These are phyloP conservation scores for Keqinozyma sinolaborantium DNA, from an alignment of 1,139 yeast genomes.

Conservation along the genomic window DNA sequence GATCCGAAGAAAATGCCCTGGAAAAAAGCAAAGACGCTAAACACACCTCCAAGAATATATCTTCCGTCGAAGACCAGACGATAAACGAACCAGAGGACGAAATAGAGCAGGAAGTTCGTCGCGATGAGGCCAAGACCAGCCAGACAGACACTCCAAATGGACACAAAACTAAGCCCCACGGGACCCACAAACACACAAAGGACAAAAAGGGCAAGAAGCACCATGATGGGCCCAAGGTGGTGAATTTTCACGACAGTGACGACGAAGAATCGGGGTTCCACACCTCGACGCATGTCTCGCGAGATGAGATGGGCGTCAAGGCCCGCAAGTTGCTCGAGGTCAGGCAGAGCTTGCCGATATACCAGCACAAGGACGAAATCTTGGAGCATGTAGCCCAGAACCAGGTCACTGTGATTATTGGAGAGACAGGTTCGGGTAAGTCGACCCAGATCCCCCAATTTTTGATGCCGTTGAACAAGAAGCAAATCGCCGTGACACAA, in stretches of 20 bases:
- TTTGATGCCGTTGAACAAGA: constrained; percentile 48
- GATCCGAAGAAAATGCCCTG: too few species aligned
- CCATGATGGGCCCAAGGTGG: constrained; percentile 6
- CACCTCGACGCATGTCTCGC: constrained; percentile 5
- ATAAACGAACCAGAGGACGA: neutral
- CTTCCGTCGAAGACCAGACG: too few species aligned
- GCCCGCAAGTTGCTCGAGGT: constrained; percentile 47
- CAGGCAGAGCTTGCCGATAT: constrained; percentile 70
- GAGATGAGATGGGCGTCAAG: constrained; percentile 26
- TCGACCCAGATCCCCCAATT: constrained; percentile 98
- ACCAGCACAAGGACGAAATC: constrained; percentile 64
- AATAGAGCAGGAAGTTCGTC: neutral
- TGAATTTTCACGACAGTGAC: constrained; percentile 15
- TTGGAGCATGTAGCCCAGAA: constrained; percentile 50
- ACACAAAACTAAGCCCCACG: constrained; percentile 1
- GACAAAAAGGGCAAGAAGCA: constrained; percentile 2
- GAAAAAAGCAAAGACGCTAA: too few species aligned
- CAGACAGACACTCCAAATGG: constrained; percentile 3
- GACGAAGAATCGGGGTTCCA: constrained; percentile 20
- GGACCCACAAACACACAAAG: constrained; percentile 1
- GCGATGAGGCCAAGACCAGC: constrained; percentile 3
- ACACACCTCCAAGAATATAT: too few species aligned
- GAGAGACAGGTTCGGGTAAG: constrained; percentile 98
- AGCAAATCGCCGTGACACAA: constrained; percentile 85
- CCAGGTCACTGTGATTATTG: constrained; percentile 78